Percentiles rank a stretch among this genome's conserved stretches.
phyloP scores from a whole-genome alignment of 2,329 filamentous ascomycete genomes.

The Scedosporium aurantiacum region DNA sequence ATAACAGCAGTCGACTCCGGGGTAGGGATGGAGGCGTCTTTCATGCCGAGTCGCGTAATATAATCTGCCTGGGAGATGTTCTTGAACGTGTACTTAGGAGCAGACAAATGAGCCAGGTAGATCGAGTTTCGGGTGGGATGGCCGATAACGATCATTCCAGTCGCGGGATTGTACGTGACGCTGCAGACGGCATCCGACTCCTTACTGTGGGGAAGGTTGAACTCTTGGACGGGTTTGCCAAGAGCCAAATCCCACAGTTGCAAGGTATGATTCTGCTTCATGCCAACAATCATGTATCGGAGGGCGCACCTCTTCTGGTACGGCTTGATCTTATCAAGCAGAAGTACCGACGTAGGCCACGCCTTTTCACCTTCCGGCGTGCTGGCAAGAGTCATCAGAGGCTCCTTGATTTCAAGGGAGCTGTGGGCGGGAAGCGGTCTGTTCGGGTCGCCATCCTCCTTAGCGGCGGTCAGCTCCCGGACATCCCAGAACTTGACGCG shows the following conservation, averaged over 20 bases:
- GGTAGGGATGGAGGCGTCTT: slow-evolving; percentile 63
- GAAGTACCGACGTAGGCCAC: slow-evolving; percentile 90
- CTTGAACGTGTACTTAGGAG: slow-evolving; percentile 79
- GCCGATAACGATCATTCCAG: slow-evolving; percentile 87
- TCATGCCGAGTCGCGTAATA: slow-evolving; percentile 63
- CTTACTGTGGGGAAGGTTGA: slow-evolving; percentile 90
- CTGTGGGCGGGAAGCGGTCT: slow-evolving; percentile 42
- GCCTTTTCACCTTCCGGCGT: slow-evolving; percentile 85
- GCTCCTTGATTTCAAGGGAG: slow-evolving; percentile 69
- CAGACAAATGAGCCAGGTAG: slow-evolving; percentile 92
- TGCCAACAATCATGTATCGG: slow-evolving; percentile 90
- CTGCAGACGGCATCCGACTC: slow-evolving; percentile 98
- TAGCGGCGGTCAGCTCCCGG: slow-evolving; percentile 54
- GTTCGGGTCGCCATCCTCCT: slow-evolving; percentile 38
- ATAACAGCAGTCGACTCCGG: slow-evolving; percentile 95
- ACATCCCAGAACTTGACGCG: slow-evolving; percentile 98
- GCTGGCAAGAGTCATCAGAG: slow-evolving; percentile 76
- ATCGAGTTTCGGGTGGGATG: slow-evolving; percentile 95
- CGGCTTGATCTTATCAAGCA: slow-evolving; percentile 91
- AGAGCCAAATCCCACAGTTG: slow-evolving; percentile 97
- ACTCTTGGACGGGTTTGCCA: slow-evolving; percentile 90
- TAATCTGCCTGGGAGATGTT: slow-evolving; percentile 80
- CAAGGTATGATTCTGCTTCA: slow-evolving; percentile 98
- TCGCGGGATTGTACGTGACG: slow-evolving; percentile 83
- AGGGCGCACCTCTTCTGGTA: slow-evolving; percentile 84